Percentiles rank a stretch among this genome's conserved stretches.
Conservation (phyloP, 2,329 filamentous ascomycete species). For the Dactylonectria macrodidyma region DNA sequence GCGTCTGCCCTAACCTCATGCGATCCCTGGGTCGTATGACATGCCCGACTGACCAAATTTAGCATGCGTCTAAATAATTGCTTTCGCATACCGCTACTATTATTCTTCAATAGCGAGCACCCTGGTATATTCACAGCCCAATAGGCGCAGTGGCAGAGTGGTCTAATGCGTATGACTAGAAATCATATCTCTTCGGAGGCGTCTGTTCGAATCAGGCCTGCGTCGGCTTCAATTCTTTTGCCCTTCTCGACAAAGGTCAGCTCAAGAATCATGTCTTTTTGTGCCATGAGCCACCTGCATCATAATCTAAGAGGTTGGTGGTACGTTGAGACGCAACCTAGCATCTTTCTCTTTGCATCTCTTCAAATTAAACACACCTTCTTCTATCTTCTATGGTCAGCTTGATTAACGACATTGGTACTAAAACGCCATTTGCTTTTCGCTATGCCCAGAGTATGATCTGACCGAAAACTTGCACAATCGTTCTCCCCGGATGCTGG, state of each 20-base stretch:
- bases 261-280: not conserved
- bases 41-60: not conserved
- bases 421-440: not conserved
- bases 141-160: slow-evolving; percentile 51
- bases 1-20: not conserved
- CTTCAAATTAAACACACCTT: too few relatives aligned
- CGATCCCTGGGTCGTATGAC: not conserved
- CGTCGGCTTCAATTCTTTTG: slow-evolving; percentile 42
- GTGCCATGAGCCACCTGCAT: not conserved
- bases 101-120: not conserved
- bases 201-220: slow-evolving; percentile 54
- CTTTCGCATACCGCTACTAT: not conserved
- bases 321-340: too few relatives aligned
- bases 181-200: slow-evolving; percentile 53
- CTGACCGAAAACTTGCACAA: not conserved
- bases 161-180: slow-evolving; percentile 53
- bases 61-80: too few relatives aligned
- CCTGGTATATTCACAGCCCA: not conserved
- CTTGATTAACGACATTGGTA: not conserved
- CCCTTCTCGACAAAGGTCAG: not conserved
- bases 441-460: not conserved
- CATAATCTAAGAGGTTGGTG: not conserved
- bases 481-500: not conserved
- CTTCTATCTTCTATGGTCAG: not conserved
- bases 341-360: too few relatives aligned